A percentile compares a stretch with the other conserved stretches of the same genome.
phyloP scores from a whole-genome alignment of 1,284 basidiomycete species.

The Trametes polyzona region DNA sequence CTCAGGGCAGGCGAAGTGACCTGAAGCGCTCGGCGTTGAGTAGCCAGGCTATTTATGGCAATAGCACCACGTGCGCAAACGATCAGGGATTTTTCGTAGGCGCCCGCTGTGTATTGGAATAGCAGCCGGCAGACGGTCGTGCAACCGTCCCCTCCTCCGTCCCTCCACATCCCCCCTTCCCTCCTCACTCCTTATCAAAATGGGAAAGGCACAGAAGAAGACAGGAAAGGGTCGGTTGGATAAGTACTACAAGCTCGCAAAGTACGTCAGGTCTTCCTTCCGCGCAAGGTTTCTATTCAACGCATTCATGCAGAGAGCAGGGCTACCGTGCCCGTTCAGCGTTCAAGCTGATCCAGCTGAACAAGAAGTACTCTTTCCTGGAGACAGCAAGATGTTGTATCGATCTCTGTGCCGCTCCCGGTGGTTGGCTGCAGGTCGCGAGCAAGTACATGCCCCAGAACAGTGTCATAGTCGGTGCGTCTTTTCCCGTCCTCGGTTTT shows the following conservation, averaged over 20 bases:
- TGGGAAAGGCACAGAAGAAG: conserved; percentile 86
- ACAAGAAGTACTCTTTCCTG: conserved; percentile 96
- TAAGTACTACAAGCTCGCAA: conserved; percentile 95
- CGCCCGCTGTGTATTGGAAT: conserved; percentile 3
- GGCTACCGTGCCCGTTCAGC: conserved; percentile 99
- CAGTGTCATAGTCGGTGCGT: conserved; percentile 90
- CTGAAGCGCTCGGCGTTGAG: conserved; percentile 14
- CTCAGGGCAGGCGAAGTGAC: not conserved
- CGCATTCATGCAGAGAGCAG: conserved; percentile 74
- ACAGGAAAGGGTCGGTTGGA: conserved; percentile 95
- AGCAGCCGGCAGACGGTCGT: not conserved
- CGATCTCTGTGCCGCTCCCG: conserved; percentile 98
- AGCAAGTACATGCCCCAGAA: conserved; percentile 98
- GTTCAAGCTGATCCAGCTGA: conserved; percentile 99
- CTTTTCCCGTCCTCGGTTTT: conserved; percentile 5
- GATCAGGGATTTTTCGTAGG: conserved; percentile 25
- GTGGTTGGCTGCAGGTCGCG: conserved; percentile 99
- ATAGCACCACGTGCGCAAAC: conserved; percentile 9
- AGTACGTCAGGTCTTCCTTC: conserved; percentile 50
- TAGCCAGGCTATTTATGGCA: not conserved
- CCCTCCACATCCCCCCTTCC: not conserved
- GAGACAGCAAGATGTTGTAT: conserved; percentile 93
- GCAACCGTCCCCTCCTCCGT: not conserved
- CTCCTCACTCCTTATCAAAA: conserved; percentile 33
- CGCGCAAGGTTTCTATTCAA: not conserved